These are phyloP conservation scores for Musa troglodytarum DNA, from an alignment of 176 grass and related monocot species.

Conservation along the genomic window DNA sequence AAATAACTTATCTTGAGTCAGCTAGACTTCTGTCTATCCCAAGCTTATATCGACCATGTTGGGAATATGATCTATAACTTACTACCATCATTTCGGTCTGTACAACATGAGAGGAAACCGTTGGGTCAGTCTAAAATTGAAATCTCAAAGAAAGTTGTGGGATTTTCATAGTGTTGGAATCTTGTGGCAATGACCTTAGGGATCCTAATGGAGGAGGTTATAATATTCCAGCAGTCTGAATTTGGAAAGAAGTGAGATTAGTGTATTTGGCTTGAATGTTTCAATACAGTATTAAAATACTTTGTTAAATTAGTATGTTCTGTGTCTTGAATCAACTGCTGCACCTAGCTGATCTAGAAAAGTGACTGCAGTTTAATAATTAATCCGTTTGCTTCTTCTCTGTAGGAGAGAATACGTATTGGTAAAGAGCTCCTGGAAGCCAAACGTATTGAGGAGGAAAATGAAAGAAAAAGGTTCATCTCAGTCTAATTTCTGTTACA, in stretches of 20 bases:
- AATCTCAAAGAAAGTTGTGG: background rate
- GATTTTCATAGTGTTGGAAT: background rate
- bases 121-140: background rate
- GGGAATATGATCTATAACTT: background rate
- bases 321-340: background rate
- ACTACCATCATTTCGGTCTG: background rate
- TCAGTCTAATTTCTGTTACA: conserved; percentile 1
- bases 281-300: background rate
- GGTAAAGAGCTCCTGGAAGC: conserved; percentile 98
- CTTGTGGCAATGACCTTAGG: too few species aligned
- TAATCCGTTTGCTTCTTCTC: conserved; percentile 3
- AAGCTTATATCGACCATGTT: background rate
- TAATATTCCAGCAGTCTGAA: too few species aligned
- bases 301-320: background rate
- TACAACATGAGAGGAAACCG: background rate
- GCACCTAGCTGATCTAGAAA: background rate
- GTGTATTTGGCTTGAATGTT: too few species aligned
- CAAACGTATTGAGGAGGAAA: conserved; percentile 89
- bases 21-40: background rate
- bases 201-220: too few species aligned
- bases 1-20: background rate
- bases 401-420: conserved; percentile 78
- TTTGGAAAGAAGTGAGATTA: too few species aligned
- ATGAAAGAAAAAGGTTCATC: conserved; percentile 83
- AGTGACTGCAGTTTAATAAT: background rate